A percentile compares a stretch with the other conserved stretches of the same genome.
Conservation (phyloP, 345 rosid genomes). For the Anacardium occidentale region DNA sequence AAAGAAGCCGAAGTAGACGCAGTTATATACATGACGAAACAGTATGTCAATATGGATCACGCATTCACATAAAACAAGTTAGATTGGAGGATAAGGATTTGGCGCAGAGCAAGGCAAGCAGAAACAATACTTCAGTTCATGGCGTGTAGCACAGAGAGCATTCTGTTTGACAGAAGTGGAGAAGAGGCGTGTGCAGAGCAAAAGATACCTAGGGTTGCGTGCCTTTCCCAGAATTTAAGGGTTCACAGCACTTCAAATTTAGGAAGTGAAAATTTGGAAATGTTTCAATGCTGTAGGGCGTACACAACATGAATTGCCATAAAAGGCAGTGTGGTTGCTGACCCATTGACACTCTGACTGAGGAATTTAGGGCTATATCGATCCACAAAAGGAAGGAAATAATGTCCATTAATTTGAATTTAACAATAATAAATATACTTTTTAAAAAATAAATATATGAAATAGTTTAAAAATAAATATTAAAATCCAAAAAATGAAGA, state of each 20-base stretch:
- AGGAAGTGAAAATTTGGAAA: neutral
- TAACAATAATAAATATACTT: too few relatives aligned
- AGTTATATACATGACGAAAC: constrained; percentile 67
- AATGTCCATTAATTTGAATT: too few relatives aligned
- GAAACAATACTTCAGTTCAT: constrained; percentile 2
- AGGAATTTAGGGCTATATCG: too few relatives aligned
- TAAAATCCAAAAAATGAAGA: too few relatives aligned
- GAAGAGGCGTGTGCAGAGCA: constrained; percentile 33
- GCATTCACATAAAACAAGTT: constrained; percentile 8
- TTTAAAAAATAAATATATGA: too few relatives aligned
- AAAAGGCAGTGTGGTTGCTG: too few relatives aligned
- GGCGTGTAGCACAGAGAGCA: neutral
- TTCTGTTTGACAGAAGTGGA: neutral
- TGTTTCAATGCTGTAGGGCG: neutral
- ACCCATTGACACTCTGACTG: too few relatives aligned
- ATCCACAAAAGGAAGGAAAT: too few relatives aligned
- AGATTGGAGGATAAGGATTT: constrained; percentile 14
- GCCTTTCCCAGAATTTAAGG: constrained; percentile 16
- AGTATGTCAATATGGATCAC: constrained; percentile 13
- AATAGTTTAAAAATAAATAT: too few relatives aligned
- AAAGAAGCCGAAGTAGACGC: constrained; percentile 54
- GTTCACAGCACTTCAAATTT: neutral
- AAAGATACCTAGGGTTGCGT: constrained; percentile 30
- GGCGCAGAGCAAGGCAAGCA: neutral
- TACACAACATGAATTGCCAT: neutral